phyloP scores from a whole-genome alignment of 345 rosid species.

The Eucalyptus cloeziana region DNA sequence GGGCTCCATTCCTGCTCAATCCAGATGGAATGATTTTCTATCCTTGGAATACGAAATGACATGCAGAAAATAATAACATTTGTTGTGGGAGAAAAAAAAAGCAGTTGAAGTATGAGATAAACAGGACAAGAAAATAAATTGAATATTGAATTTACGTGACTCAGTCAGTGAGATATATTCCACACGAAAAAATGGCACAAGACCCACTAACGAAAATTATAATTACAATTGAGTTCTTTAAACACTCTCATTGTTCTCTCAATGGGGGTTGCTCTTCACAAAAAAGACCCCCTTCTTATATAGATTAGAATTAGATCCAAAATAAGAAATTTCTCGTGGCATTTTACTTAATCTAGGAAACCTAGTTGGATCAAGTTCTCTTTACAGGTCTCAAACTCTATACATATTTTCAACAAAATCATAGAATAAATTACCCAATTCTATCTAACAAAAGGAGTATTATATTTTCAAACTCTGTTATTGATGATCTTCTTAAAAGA shows the following conservation, averaged over 20 bases:
- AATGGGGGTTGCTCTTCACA: not conserved
- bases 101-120: too few species aligned
- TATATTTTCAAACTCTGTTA: not conserved
- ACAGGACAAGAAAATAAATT: too few species aligned
- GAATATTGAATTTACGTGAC: too few species aligned
- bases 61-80: not conserved
- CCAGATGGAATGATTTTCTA: too few species aligned
- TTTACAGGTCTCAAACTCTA: not conserved
- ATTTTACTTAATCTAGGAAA: not conserved
- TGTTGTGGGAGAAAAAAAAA: too few species aligned
- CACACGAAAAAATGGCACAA: not conserved
- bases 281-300: not conserved
- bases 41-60: not conserved
- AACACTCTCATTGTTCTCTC: not conserved
- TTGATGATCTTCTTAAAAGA: not conserved
- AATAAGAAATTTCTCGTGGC: not conserved
- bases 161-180: accelerated
- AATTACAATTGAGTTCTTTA: too few species aligned
- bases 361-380: not conserved
- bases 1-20: too few species aligned
- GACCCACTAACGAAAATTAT: not conserved
- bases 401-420: not conserved
- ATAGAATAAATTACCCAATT: not conserved
- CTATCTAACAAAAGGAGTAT: not conserved
- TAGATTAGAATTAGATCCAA: too few species aligned